phyloP scores from a whole-genome alignment of 257 asterid genomes.

The Nyctanthes arbortristis region DNA sequence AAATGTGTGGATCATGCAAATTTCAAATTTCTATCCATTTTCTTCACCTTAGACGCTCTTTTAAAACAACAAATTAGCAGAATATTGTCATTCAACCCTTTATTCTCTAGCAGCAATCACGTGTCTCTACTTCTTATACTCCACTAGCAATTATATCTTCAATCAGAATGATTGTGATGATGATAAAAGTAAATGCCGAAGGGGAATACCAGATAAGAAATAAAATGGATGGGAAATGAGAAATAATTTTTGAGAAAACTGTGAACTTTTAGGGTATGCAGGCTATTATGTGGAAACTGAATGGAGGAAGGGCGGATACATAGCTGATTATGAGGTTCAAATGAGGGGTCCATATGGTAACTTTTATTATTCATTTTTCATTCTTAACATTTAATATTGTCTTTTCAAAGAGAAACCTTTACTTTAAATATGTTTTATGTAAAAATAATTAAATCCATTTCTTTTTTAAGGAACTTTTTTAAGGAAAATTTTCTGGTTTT shows the following conservation, averaged over 20 bases:
- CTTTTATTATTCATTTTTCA: no score
- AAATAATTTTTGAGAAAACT: background rate
- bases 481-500: background rate
- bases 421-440: background rate
- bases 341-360: no score
- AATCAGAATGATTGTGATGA: background rate
- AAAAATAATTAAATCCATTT: background rate
- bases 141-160: background rate
- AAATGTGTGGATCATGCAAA: background rate
- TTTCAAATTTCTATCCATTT: background rate
- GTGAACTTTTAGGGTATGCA: background rate
- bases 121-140: background rate
- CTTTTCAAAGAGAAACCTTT: background rate
- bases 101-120: background rate
- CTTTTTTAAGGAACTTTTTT: background rate
- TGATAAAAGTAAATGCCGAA: background rate
- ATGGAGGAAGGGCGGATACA: background rate
- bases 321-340: background rate
- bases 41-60: background rate
- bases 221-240: background rate
- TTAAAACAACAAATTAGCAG: background rate
- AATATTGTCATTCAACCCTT: background rate
- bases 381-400: background rate
- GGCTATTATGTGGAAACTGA: background rate
- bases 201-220: background rate